Base-by-base conservation (phyloP, 2,329 filamentous ascomycete species). In the Colletotrichum abscissum region DNA sequence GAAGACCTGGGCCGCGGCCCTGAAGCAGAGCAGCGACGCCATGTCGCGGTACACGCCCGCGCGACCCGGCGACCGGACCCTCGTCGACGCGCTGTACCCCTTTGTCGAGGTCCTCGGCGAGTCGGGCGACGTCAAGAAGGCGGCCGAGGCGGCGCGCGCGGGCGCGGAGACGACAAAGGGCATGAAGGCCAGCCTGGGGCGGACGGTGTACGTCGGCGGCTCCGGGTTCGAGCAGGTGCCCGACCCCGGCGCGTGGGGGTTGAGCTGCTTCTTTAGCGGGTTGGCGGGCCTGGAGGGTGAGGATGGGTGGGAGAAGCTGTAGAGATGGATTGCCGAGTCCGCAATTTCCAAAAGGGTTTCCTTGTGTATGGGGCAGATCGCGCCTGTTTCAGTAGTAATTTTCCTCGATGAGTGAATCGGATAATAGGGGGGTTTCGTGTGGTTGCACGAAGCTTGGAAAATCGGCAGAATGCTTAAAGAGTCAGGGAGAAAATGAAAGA, bases 11-110 rank as follows among this genome's bases (percentile, higher is more conserved):
- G 83, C 92, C 3, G 85, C 88, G 38, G 95, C 95, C 1, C 86
- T 98, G 16, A 86, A 91, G 75, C 88, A 91, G 77, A 94, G 94
- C 66, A 90, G 93, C 75, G 86, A 91, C 24, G 91, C 92, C 1
- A 86, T 99, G 70, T 89, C 88, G 46, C 93, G 88, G 79, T 98
- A 98, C 82, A 99, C 97, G 2, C 95, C 96, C 1, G 97, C 97
- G 0, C 91, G 92, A 66, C 93, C 93, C 0, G 97, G 97, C 33
- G 97, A 99, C 81, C 89, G 97, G 63, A 99, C 97, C 0, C 85
- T 98, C 46, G 90, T 98, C 42, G 97, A 99, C 83, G 95, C 96
- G 1, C 86, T 99, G 63, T 90, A 94, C 75, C 97, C 97, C 1
- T 99, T 98, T 80, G 92, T 97, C 64, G 89, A 94, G 56, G 90